Conservation (phyloP, 129 eudicot species). For the Erigeron canadensis region DNA sequence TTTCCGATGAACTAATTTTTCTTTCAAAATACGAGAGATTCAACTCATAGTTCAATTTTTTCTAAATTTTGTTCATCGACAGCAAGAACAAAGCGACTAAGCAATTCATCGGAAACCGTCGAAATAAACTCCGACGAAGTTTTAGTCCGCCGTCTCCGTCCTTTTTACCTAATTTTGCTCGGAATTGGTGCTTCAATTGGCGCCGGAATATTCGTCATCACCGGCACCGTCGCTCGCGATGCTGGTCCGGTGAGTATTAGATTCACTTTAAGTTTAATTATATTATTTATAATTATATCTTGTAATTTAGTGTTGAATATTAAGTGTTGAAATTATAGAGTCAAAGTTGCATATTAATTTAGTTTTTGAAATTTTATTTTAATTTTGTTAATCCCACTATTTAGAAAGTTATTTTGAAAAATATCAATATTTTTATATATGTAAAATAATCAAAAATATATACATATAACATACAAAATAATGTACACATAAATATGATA, state of each 20-base stretch:
- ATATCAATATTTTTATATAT: too few relatives aligned
- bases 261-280: not conserved
- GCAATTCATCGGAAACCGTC: conserved; percentile 39
- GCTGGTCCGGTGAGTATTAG: conserved; percentile 70
- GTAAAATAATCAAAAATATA: conserved; percentile 2
- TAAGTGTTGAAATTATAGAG: too few relatives aligned
- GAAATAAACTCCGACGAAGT: conserved; percentile 48
- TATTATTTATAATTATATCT: not conserved
- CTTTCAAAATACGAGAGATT: conserved; percentile 20
- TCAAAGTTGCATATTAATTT: too few relatives aligned
- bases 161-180: conserved; percentile 54
- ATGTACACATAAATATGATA: too few relatives aligned
- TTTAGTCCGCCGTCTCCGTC: conserved; percentile 75
- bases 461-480: too few relatives aligned
- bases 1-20: conserved; percentile 4
- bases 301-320: too few relatives aligned
- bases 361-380: too few relatives aligned
- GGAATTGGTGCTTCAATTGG: conserved; percentile 97
- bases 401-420: too few relatives aligned
- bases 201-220: conserved; percentile 95
- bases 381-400: too few relatives aligned
- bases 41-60: conserved; percentile 23
- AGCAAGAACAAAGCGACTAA: conserved; percentile 61
- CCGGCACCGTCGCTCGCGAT: conserved; percentile 93
- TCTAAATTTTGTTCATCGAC: conserved; percentile 79